phyloP scores from a whole-genome alignment of 306 rosid genomes.

The Urtica urens region DNA sequence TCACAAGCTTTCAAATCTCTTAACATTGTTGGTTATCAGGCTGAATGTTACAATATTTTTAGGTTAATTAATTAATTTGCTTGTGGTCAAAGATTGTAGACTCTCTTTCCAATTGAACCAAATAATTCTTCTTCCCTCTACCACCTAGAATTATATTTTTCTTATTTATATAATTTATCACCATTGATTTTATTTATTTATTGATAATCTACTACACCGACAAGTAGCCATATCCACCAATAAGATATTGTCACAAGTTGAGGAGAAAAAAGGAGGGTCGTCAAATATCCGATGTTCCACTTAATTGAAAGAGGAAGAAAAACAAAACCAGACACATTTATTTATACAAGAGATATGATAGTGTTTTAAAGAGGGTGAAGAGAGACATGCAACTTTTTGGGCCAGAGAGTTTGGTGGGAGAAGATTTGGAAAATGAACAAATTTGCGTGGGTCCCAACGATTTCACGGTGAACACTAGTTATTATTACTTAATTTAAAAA shows the following conservation, averaged over 20 bases:
- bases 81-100: too few species aligned
- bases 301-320: background rate
- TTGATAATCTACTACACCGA: too few species aligned
- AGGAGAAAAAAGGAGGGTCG: background rate
- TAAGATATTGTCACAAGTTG: background rate
- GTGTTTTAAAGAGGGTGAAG: background rate
- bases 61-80: too few species aligned
- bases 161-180: background rate
- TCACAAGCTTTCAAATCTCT: too few species aligned
- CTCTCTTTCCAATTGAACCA: background rate
- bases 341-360: background rate
- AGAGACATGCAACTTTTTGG: background rate
- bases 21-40: too few species aligned
- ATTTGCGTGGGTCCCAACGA: background rate
- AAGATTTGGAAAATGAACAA: constrained; percentile 6
- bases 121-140: background rate
- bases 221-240: background rate
- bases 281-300: background rate
- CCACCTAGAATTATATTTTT: background rate
- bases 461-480: constrained; percentile 7
- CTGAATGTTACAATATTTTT: too few species aligned
- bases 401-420: constrained; percentile 11
- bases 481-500: too few species aligned
- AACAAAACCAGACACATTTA: too few species aligned
- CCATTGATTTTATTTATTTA: background rate